A percentile compares a stretch with the other conserved stretches of the same genome.
These are phyloP conservation scores for Eremomyces bilateralis DNA, from an alignment of 495 filamentous ascomycete species.

Conservation along the genomic window DNA sequence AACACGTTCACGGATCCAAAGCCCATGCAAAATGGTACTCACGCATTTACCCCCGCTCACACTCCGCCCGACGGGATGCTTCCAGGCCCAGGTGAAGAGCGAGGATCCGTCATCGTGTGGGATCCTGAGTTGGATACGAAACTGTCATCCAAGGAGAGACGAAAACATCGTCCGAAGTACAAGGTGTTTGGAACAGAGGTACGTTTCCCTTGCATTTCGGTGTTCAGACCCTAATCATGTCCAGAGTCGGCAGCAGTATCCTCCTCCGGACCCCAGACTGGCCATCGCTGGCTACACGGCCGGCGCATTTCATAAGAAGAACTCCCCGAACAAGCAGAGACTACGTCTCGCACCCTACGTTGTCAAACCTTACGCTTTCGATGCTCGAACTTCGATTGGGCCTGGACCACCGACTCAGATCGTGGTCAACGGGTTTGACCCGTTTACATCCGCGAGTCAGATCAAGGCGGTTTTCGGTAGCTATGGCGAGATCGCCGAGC, in stretches of 20 bases:
- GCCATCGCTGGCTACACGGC: slow-evolving; percentile 35
- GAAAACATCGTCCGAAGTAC: slow-evolving; percentile 38
- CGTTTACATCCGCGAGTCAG: slow-evolving; percentile 56
- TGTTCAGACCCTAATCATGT: slow-evolving; percentile 8
- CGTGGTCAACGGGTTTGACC: slow-evolving; percentile 83
- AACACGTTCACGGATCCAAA: slow-evolving; percentile 3
- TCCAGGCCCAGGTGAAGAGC: slow-evolving; percentile 35
- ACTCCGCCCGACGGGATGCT: slow-evolving; percentile 29
- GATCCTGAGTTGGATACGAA: slow-evolving; percentile 52
- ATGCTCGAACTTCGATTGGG: slow-evolving; percentile 58
- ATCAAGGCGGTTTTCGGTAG: slow-evolving; percentile 61
- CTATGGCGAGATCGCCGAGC: slow-evolving; percentile 73
- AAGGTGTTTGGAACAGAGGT: slow-evolving; percentile 39
- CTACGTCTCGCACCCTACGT: slow-evolving; percentile 58
- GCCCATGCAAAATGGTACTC: slow-evolving; percentile 6
- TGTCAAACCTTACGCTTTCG: slow-evolving; percentile 55
- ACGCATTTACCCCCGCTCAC: slow-evolving; percentile 27
- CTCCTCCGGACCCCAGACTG: slow-evolving; percentile 57
- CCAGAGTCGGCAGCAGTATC: slow-evolving; percentile 42
- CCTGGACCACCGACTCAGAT: slow-evolving; percentile 77
- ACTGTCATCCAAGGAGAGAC: slow-evolving; percentile 36
- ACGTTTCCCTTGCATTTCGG: slow-evolving; percentile 8
- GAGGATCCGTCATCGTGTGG: slow-evolving; percentile 47
- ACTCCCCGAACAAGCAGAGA: slow-evolving; percentile 43
- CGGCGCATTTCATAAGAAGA: slow-evolving; percentile 19